A percentile compares a stretch with the other conserved stretches of the same genome.
Evolutionary conservation across 306 rosid genomes (phyloP).

Genomic region (Arachis stenosperma): DNA sequence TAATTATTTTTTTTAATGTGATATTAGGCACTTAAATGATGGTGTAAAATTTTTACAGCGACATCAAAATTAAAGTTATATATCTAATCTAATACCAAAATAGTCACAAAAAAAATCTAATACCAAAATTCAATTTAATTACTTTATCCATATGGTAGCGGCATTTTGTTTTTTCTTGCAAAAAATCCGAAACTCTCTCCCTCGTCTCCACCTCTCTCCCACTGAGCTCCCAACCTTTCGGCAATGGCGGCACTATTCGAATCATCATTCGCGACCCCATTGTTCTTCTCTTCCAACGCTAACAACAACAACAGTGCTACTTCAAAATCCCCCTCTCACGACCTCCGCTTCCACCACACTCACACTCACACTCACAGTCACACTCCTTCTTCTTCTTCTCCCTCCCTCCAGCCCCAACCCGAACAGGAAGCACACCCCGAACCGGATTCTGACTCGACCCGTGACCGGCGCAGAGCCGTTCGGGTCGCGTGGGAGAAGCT

Average conservation of each 20-base stretch:
- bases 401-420: constrained; percentile 29
- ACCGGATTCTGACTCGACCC: constrained; percentile 48
- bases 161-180: not conserved
- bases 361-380: not conserved
- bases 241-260: constrained; percentile 61
- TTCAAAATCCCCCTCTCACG: constrained; percentile 40
- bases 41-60: no score
- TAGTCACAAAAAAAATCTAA: no score
- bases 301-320: not conserved
- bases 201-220: no score
- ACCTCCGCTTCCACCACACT: constrained; percentile 32
- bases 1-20: no score
- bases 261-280: constrained; percentile 35
- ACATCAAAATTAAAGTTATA: no score
- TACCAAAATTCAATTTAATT: no score
- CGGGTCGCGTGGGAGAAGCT: constrained; percentile 93
- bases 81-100: no score
- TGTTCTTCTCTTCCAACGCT: constrained; percentile 35
- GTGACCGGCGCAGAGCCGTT: constrained; percentile 70
- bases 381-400: constrained; percentile 28
- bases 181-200: no score
- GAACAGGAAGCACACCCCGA: constrained; percentile 10
- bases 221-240: constrained; percentile 3
- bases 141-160: no score
- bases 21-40: no score